phyloP scores from a whole-genome alignment of 2,329 filamentous ascomycete genomes.

The Ophiostoma perfectum region DNA sequence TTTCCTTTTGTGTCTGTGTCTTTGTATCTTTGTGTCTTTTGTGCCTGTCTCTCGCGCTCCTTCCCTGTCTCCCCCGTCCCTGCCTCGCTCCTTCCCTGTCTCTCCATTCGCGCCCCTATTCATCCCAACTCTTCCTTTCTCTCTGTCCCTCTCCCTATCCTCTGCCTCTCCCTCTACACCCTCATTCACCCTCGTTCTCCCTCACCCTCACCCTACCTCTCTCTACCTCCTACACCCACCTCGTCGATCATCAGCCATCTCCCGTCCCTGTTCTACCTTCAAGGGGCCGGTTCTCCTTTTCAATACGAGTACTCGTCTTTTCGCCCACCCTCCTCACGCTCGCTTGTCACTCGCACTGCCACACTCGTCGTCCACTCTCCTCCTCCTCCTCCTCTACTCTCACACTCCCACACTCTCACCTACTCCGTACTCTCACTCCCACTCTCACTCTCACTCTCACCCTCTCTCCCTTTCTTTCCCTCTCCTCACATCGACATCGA shows the following conservation, averaged over 20 bases:
- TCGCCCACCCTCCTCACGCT: too few relatives aligned
- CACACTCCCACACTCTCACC: neutral
- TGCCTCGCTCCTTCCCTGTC: slow-evolving; percentile 26
- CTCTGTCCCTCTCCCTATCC: slow-evolving; percentile 1
- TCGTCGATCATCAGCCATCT: slow-evolving; percentile 9
- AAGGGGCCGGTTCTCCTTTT: slow-evolving; percentile 1
- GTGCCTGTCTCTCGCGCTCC: slow-evolving; percentile 17
- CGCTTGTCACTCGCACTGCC: too few relatives aligned
- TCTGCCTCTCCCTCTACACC: neutral
- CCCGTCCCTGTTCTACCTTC: neutral
- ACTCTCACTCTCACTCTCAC: neutral
- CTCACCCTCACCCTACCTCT: neutral
- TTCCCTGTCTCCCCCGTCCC: neutral
- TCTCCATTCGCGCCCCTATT: slow-evolving; percentile 9
- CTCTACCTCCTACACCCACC: neutral
- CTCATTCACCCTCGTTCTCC: neutral
- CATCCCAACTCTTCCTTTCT: neutral
- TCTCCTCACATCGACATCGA: slow-evolving; percentile 7
- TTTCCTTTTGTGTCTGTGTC: slow-evolving; percentile 23
- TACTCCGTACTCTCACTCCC: neutral
- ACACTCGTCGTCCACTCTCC: neutral
- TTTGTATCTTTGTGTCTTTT: slow-evolving; percentile 27
- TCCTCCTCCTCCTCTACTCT: neutral
- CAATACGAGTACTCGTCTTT: neutral
- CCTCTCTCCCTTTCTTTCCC: neutral